phyloP scores from a whole-genome alignment of 208 protist genomes.

The Porcisia deanei region DNA sequence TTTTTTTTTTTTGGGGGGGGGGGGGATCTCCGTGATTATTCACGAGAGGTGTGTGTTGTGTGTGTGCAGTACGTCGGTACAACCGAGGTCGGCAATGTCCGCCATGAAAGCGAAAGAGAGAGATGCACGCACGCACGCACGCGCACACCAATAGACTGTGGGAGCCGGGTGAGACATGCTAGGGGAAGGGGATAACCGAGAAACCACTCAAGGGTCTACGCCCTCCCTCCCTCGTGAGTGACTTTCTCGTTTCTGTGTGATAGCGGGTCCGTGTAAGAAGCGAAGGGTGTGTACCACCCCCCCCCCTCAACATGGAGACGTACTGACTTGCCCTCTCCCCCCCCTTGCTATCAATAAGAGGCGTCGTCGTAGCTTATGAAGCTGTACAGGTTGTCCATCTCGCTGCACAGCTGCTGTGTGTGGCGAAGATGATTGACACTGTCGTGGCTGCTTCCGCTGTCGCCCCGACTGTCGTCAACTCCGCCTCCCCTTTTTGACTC shows the following conservation, averaged over 20 bases:
- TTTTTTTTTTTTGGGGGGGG: background rate
- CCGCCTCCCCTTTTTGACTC: background rate
- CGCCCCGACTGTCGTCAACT: background rate
- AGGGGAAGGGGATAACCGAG: no score
- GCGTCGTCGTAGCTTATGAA: constrained; percentile 24
- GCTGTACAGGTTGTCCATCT: constrained; percentile 19
- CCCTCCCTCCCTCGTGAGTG: no score
- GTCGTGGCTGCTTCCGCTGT: constrained; percentile 1
- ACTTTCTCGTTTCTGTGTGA: no score
- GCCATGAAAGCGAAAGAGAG: no score
- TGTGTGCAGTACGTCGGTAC: background rate
- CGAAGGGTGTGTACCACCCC: no score
- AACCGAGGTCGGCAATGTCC: no score
- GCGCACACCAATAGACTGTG: no score
- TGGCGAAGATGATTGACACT: constrained; percentile 8
- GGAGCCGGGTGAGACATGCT: no score
- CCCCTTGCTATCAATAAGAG: background rate
- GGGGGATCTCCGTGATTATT: no score
- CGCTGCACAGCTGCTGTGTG: constrained; percentile 10
- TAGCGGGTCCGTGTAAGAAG: no score
- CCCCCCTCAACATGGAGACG: background rate
- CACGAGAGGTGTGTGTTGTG: background rate
- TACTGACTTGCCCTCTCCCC: background rate
- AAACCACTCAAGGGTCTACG: no score
- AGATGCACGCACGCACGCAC: no score